Base-by-base conservation (phyloP, 2,329 filamentous ascomycete species). In the Ceratocystis diversiconidia region DNA sequence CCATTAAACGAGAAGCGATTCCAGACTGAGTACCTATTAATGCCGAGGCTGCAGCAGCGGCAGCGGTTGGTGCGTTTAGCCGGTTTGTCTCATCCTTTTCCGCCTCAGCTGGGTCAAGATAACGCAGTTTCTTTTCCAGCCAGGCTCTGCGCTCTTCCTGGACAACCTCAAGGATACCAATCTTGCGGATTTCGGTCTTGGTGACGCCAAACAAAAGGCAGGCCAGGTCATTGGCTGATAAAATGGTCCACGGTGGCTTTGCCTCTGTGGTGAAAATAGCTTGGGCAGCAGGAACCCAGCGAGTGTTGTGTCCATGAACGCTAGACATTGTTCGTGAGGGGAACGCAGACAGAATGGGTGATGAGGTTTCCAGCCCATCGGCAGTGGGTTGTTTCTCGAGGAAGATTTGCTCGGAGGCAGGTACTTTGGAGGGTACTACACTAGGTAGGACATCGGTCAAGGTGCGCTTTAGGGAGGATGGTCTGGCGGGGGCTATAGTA, bases 221-320 rank as follows among this genome's bases (percentile, higher is more conserved):
- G 19, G 94, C 94, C 61, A 99, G 80, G 73, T 99, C 94, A 73
- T 99, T 99, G 62, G 94, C 94, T 2, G 94, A 90, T 64, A 96
- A 83, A 67, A 99, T 96, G 0, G 92, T 99, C 89, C 91, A 99
- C 2, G 92, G 94, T 7, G 90, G 83, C 69, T 88, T 85, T 15
- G 89, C 82, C 74, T 95, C 90, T n/a, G 94, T 99, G 6, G 92
- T 95, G 73, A 99, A 99, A 66, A 99, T 96, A 64, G 94, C 94
- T 74, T 99, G 94, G 4, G 92, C 89, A 52, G 90, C 89, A 6
- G 91, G 91, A 15, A 89, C 86, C 85, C 91, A 96, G 74, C 94
- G 85, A 71, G 89, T 94, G 66, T 90, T 88, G 75, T 96, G 92
- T 7, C 88, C 88, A 74, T 96, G 92, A n/a, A 89, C 82, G 8